Conservation (phyloP, 331 rosid genomes). For the Pyracantha coccinea region DNA sequence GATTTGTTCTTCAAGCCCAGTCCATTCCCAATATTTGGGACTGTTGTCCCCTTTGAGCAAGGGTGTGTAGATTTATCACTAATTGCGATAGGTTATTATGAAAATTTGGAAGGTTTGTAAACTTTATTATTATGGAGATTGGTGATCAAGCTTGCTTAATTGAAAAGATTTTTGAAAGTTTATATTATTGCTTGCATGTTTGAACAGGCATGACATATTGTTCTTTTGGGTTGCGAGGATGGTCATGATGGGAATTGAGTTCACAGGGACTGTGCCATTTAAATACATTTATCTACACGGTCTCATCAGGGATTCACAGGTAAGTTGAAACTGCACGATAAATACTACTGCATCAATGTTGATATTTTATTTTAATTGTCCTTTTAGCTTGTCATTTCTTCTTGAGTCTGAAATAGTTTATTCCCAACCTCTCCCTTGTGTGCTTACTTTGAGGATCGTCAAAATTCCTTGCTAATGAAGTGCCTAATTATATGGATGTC, state of each 20-base stretch:
- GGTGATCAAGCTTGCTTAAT: neutral
- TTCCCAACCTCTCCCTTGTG: neutral
- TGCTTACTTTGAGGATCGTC: neutral
- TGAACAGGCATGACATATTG: conserved; percentile 86
- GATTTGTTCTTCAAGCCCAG: too few relatives aligned
- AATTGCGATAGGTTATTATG: too few relatives aligned
- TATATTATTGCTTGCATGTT: conserved; percentile 12
- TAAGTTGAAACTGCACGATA: conserved; percentile 14
- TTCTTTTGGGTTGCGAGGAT: conserved; percentile 99
- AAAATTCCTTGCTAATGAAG: neutral
- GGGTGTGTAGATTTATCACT: too few relatives aligned
- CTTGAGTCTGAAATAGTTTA: neutral
- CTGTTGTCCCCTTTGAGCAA: too few relatives aligned
- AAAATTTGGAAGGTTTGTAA: neutral
- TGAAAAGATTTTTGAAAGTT: neutral
- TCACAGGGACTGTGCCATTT: conserved; percentile 86
- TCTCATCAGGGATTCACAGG: conserved; percentile 92
- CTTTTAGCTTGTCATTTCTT: neutral
- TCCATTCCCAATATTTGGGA: too few relatives aligned
- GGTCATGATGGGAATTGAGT: conserved; percentile 99
- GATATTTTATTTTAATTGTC: conserved; percentile 5
- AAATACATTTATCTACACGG: conserved; percentile 88
- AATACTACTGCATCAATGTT: neutral
- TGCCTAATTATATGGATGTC: neutral
- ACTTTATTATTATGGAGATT: neutral